Conservation (phyloP, 192 early-diverging fungal species). For the Dissophora ornata region DNA sequence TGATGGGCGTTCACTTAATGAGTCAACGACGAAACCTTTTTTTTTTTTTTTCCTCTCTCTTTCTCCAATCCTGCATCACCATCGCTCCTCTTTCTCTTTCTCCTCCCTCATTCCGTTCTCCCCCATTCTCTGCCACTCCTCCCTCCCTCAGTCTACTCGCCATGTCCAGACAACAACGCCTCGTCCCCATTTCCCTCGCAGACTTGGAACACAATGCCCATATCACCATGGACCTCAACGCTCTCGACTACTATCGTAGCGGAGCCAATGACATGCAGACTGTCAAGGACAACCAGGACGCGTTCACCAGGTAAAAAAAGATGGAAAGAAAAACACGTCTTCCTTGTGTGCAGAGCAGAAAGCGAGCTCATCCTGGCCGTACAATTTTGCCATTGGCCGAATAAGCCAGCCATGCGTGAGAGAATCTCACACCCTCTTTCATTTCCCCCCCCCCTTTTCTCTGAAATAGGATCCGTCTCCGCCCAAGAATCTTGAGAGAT, state of each 20-base stretch:
- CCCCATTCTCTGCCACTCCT: background rate
- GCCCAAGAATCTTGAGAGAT: constrained; percentile 80
- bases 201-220: constrained; percentile 53
- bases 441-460: background rate
- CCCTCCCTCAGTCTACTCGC: background rate
- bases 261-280: constrained; percentile 87
- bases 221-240: constrained; percentile 65
- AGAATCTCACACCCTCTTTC: too few species aligned
- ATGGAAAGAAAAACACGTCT: background rate
- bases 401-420: too few species aligned
- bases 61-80: too few species aligned
- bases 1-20: too few species aligned
- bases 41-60: too few species aligned
- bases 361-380: too few species aligned
- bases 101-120: background rate
- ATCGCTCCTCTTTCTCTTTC: too few species aligned
- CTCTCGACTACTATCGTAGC: constrained; percentile 87
- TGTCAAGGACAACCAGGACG: constrained; percentile 82
- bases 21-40: too few species aligned
- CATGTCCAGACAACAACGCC: constrained; percentile 31
- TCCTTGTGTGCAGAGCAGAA: too few species aligned
- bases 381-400: too few species aligned
- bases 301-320: constrained; percentile 57
- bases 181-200: constrained; percentile 45
- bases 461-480: constrained; percentile 72